Percentiles rank a stretch among this genome's conserved stretches.
Conservation (phyloP, 2,329 filamentous ascomycete species). For the Apiospora marii region DNA sequence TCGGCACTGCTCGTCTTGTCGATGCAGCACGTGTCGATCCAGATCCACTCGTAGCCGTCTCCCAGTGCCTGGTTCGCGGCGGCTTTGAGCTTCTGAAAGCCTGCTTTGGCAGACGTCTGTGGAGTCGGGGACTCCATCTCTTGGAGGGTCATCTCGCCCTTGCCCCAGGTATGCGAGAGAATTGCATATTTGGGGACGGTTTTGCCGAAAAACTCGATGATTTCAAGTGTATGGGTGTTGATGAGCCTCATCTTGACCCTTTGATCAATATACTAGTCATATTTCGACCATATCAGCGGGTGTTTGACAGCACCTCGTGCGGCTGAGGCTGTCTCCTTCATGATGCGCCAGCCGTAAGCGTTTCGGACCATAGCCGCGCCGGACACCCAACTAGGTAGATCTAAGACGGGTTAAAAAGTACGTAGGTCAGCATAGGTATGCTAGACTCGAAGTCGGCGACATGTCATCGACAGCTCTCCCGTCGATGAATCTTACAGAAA, state of each 20-base stretch:
- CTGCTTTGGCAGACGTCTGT: slow-evolving; percentile 7
- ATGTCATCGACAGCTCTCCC: not conserved
- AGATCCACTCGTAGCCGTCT: slow-evolving; percentile 5
- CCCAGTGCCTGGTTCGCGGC: not conserved
- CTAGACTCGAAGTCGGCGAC: not conserved
- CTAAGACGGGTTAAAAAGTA: not conserved
- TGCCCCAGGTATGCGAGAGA: slow-evolving; percentile 15
- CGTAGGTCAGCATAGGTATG: not conserved
- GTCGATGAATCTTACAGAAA: too few species aligned
- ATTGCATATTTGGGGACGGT: not conserved
- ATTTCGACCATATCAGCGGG: not conserved
- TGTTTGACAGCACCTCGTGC: not conserved
- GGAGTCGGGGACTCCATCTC: slow-evolving; percentile 3
- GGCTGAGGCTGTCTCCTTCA: not conserved
- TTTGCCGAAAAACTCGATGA: slow-evolving; percentile 8
- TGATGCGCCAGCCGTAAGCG: not conserved
- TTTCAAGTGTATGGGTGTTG: not conserved
- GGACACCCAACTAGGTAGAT: not conserved
- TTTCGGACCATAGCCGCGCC: not conserved
- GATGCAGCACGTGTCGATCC: slow-evolving; percentile 16
- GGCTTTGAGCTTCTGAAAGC: not conserved
- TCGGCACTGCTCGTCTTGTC: slow-evolving; percentile 18
- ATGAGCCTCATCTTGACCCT: not conserved
- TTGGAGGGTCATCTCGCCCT: slow-evolving; percentile 6
- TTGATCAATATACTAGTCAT: too few species aligned